phyloP scores from a whole-genome alignment of 352 stramenopile genomes.

The Pythium aquatile region DNA sequence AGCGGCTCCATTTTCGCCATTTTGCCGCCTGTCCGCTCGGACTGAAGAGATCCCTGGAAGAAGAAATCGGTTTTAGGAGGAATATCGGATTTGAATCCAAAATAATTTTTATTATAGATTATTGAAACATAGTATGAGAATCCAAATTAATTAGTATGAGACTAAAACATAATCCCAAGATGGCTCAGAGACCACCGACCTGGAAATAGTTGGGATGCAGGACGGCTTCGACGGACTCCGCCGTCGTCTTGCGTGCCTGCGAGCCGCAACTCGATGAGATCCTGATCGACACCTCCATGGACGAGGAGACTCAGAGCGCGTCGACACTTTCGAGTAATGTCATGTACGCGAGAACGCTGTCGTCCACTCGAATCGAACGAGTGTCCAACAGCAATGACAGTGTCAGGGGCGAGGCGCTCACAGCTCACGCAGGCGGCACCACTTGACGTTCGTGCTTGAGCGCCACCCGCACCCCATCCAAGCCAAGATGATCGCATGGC shows the following conservation, averaged over 20 bases:
- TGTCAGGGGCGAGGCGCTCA: constrained; percentile 2
- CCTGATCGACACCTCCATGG: too few relatives aligned
- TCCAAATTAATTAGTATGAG: background rate
- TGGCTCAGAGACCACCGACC: background rate
- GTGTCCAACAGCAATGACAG: too few relatives aligned
- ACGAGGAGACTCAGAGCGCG: too few relatives aligned
- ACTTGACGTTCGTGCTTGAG: constrained; percentile 16
- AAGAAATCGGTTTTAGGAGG: constrained; percentile 13
- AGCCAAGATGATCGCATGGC: constrained; percentile 18
- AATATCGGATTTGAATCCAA: background rate
- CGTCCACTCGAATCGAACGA: too few relatives aligned
- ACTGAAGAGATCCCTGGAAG: background rate
- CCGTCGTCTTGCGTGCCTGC: too few relatives aligned
- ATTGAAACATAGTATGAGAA: too few relatives aligned
- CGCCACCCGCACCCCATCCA: constrained; percentile 8
- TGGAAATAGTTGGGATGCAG: too few relatives aligned
- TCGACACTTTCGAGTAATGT: too few relatives aligned
- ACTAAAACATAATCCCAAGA: background rate
- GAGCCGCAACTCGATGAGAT: too few relatives aligned
- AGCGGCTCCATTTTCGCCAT: constrained; percentile 44
- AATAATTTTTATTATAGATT: too few relatives aligned
- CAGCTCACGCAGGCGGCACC: constrained; percentile 7
- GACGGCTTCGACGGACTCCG: too few relatives aligned
- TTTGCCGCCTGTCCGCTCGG: background rate
- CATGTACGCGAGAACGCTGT: too few relatives aligned